Evolutionary conservation across 108 stramenopile species (phyloP), one percentile per base, ranked within the genome.

Genomic region (Skeletonema costatum): DNA sequence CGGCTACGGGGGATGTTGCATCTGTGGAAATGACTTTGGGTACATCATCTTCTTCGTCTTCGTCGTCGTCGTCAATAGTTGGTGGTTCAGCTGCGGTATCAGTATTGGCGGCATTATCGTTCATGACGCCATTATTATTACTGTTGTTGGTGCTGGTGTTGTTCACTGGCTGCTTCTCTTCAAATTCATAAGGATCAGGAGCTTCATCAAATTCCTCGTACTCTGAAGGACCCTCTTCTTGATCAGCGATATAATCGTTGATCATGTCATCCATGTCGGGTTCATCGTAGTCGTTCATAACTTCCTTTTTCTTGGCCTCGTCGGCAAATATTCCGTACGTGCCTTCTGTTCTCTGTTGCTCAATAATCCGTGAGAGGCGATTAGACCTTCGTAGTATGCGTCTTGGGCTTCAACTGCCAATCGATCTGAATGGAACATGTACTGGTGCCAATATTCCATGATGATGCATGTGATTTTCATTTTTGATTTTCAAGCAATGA

Each of bases 181-280:
- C 60, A 30, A 68, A 48, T 29, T 60, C 56, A 56, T 56, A 29
- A 25, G 53, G 53, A 56, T 56, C 53, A 10, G 53, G 13, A 44
- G 41, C 16, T 75, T 64, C 39, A 39, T 65, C 25, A 44, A 65
- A 66, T 16, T 12, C 31, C 25, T 33, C 32, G 16, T 63, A 48
- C 13, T 80, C 44, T 14, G 64, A 62, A 30, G 73, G 73, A 33
- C 59, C 75, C 60, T 81, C 83, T n/a, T 72, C 70, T 41, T 82
- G 77, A 13, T 87, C 80, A 13, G 60, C 56, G 56, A 87, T 78
- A 65, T 84, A 87, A 58, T 90, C 89, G 41, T 84, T 61, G 72
- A 90, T 87, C 51, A 90, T 53, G 6, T 86, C 83, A 61, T 90
- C 84, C 29, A n/a, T n/a, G 44, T 86, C 79, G 81, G 87, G 74